phyloP scores from a whole-genome alignment of 768 basidiomycete genomes.

The Boletus sp. region DNA sequence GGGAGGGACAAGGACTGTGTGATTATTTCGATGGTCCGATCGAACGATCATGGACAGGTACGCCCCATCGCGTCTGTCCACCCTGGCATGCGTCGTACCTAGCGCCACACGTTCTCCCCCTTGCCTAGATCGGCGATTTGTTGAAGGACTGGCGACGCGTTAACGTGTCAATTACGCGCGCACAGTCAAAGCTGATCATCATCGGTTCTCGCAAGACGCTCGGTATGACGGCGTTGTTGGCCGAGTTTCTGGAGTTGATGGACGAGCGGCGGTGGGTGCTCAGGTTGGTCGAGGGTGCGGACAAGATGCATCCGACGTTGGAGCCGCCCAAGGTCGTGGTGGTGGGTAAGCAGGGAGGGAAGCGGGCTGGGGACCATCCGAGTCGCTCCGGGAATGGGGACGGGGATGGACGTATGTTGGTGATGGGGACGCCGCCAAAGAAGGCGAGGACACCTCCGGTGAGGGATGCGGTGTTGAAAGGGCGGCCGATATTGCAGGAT shows the following conservation, averaged over 20 bases:
- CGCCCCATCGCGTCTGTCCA: slow-evolving; percentile 26
- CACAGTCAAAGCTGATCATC: slow-evolving; percentile 85
- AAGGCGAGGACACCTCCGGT: slow-evolving; percentile 36
- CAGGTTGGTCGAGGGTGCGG: slow-evolving; percentile 51
- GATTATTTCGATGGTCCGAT: slow-evolving; percentile 88
- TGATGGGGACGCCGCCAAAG: slow-evolving; percentile 25
- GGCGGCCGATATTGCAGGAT: slow-evolving; percentile 61
- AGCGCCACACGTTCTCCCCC: background rate
- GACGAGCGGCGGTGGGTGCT: slow-evolving; percentile 71
- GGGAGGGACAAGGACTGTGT: slow-evolving; percentile 96
- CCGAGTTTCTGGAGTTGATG: slow-evolving; percentile 78
- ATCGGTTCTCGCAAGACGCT: slow-evolving; percentile 60
- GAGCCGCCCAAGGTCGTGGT: slow-evolving; percentile 11
- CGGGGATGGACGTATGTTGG: background rate
- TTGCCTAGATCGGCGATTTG: slow-evolving; percentile 66
- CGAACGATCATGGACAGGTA: slow-evolving; percentile 76
- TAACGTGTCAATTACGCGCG: slow-evolving; percentile 96
- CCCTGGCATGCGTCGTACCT: background rate
- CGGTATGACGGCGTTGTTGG: slow-evolving; percentile 49
- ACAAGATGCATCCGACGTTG: slow-evolving; percentile 46
- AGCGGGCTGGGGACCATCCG: slow-evolving; percentile 7
- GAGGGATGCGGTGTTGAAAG: slow-evolving; percentile 47
- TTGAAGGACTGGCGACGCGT: slow-evolving; percentile 94
- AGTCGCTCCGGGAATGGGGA: background rate
- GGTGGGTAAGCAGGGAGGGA: slow-evolving; percentile 14